Base-by-base conservation (phyloP, 352 stramenopile species). In the Thalassiosira sp. region DNA sequence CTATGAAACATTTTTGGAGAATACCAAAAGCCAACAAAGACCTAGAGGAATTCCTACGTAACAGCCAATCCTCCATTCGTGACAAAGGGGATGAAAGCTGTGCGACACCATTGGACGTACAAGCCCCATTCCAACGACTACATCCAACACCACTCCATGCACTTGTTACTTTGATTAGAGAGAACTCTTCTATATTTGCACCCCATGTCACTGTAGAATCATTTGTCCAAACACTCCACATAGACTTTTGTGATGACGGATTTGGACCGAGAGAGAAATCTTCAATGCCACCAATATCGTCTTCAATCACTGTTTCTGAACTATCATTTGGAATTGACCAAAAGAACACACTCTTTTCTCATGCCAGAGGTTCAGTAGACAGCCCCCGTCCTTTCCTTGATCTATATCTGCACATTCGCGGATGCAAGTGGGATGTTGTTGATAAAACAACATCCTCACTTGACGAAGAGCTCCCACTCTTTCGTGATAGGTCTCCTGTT, bases 1-100 rank as follows among this genome's bases (percentile, higher is more conserved):
- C 66, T 48, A 76, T 82, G 74, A 42, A 54, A 62, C 49, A 71
- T 48, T 20, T 42, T 0, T 79, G 61, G 71, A 73, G 49, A 45
- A 69, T 79, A 40, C 71, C 71, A 10, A 70, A 61, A 25, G 24
- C 3, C 5, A 56, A 42, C 27, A 13, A 73, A 54, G 71, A 80
- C 62, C 61, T 80, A 24, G n/a, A 51, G 10, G 11, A 45, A 1
- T 80, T 74, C 40, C 10, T 80, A 13, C 5, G 48, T 0, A 40
- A 16, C 13, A 74, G 56, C 35, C 13, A 48, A 49, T 80, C 71
- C 46, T 33, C 33, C n/a, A 60, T 40, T n/a, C 27, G 33, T 8
- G 66, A 60, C 5, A 65, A 65, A 16, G 37, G 40, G 10, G 40
- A 63, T 42, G 27, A 54, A 25, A 66, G 28, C 22, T 13, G n/a